A percentile compares a stretch with the other conserved stretches of the same genome.
Conservation (phyloP, 192 early-diverging fungal species). For the Backusella liffmaniae region DNA sequence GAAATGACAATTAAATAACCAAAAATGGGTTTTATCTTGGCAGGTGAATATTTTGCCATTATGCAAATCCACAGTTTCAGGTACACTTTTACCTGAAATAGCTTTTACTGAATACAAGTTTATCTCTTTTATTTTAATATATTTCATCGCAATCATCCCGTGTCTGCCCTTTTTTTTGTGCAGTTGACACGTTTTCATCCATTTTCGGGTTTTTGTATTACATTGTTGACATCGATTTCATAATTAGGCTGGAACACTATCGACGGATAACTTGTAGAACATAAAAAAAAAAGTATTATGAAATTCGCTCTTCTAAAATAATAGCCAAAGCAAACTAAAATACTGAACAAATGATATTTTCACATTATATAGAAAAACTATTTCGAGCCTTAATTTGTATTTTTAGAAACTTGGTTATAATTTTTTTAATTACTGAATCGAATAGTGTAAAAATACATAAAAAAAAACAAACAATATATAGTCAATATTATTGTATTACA, state of each 20-base stretch:
- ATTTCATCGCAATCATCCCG: neutral
- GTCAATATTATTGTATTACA: neutral
- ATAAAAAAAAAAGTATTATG: neutral
- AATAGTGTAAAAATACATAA: neutral
- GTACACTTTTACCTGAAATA: neutral
- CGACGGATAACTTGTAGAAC: neutral
- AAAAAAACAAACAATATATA: conserved; percentile 2
- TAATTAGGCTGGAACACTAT: neutral
- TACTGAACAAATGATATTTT: neutral
- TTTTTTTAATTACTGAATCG: neutral
- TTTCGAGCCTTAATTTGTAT: neutral
- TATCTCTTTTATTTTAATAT: neutral
- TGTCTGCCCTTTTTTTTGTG: conserved; percentile 4
- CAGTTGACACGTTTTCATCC: conserved; percentile 2
- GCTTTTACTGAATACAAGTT: neutral
- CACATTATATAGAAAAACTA: neutral
- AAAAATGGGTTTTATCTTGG: neutral
- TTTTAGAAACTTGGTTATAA: neutral
- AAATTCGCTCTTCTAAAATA: neutral
- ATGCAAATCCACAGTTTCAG: neutral
- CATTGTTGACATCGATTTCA: neutral
- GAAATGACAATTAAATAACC: neutral
- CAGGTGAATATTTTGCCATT: neutral
- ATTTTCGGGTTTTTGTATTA: neutral
- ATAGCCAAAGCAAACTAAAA: neutral